These are phyloP conservation scores for Exophiala phaeomuriformis DNA, from an alignment of 2,329 filamentous ascomycete species.

Conservation along the genomic window DNA sequence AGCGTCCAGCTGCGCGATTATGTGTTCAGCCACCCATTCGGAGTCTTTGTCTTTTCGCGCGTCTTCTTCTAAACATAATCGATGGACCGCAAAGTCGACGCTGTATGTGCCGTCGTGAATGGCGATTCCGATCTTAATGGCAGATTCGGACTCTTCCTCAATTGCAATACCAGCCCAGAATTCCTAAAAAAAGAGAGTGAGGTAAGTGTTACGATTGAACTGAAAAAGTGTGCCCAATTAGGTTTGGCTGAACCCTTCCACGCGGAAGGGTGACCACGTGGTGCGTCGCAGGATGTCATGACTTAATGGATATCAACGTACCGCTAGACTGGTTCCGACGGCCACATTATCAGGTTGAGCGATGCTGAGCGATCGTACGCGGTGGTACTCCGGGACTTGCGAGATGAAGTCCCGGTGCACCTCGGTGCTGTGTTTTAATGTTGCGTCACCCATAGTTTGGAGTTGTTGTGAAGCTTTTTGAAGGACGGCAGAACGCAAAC, in stretches of 20 bases:
- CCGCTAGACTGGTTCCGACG: constrained; percentile 18
- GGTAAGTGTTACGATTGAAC: neutral
- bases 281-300: neutral
- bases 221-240: neutral
- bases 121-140: constrained; percentile 21
- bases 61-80: constrained; percentile 17
- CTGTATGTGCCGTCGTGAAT: constrained; percentile 27
- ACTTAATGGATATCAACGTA: constrained; percentile 8
- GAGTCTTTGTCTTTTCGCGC: constrained; percentile 8
- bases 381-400: constrained; percentile 17
- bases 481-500: neutral
- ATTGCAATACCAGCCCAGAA: constrained; percentile 24
- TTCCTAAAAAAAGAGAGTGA: constrained; percentile 13
- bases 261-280: too few relatives aligned
- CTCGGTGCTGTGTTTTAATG: constrained; percentile 10
- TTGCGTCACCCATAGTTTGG: constrained; percentile 13
- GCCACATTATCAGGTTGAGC: constrained; percentile 12
- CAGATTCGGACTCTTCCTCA: constrained; percentile 14
- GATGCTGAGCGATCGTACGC: constrained; percentile 13
- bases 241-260: too few relatives aligned
- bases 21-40: constrained; percentile 19
- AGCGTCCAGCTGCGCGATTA: constrained; percentile 10
- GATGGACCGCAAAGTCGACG: constrained; percentile 25
- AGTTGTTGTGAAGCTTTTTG: neutral
- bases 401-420: constrained; percentile 19